phyloP scores from a whole-genome alignment of 768 basidiomycete species.

The Rhodotorula paludigena region DNA sequence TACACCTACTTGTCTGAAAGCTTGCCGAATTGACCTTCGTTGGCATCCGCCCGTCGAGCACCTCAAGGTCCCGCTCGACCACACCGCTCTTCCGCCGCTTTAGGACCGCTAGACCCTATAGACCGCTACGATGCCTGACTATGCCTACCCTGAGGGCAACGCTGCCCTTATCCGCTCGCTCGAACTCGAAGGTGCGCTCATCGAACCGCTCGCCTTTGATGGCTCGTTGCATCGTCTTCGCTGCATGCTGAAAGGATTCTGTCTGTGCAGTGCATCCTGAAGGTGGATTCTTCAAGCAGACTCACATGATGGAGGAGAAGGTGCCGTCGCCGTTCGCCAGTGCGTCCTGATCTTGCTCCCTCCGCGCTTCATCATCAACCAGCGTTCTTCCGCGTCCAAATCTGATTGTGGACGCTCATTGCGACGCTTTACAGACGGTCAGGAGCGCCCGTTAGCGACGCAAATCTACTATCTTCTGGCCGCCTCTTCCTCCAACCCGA shows the following conservation, averaged over 20 bases:
- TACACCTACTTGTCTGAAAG: no score
- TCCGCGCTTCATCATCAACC: no score
- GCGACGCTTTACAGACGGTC: conserved; percentile 39
- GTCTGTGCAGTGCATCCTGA: neutral
- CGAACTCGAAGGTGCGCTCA: conserved; percentile 44
- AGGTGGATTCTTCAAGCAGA: conserved; percentile 49
- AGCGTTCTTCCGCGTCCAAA: no score
- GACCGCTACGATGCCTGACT: neutral
- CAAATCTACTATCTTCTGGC: conserved; percentile 55
- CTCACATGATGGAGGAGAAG: conserved; percentile 45
- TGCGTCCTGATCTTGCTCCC: conserved; percentile 17
- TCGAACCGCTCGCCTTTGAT: conserved; percentile 38
- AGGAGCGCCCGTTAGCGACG: conserved; percentile 46
- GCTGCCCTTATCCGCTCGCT: conserved; percentile 43
- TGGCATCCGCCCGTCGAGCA: no score
- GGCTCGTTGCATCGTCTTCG: no score
- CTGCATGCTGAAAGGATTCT: neutral
- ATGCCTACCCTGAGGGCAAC: conserved; percentile 45
- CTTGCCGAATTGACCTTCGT: no score
- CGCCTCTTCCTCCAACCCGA: neutral
- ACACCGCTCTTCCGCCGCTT: neutral
- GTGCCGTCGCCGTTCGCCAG: conserved; percentile 48
- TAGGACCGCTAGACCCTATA: no score
- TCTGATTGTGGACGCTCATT: no score
- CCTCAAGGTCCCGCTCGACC: no score